These are phyloP conservation scores for Casuarina cunninghamiana DNA, from an alignment of 306 rosid species.

Conservation along the genomic window DNA sequence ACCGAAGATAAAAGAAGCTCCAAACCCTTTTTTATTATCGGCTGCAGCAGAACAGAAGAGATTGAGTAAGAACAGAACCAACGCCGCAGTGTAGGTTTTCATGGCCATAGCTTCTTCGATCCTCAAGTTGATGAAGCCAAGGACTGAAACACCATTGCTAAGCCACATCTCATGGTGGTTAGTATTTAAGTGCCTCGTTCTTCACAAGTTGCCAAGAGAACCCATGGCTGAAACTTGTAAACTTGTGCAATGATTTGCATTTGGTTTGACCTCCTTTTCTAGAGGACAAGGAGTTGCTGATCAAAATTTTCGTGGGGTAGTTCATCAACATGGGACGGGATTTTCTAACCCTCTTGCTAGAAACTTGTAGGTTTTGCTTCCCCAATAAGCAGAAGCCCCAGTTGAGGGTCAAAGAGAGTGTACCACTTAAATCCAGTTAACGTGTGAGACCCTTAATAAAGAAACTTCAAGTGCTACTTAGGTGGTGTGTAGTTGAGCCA, in stretches of 20 bases:
- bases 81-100: constrained; percentile 28
- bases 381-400: constrained; percentile 23
- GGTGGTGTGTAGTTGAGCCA: constrained; percentile 5
- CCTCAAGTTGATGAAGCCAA: not conserved
- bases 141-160: constrained; percentile 22
- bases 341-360: constrained; percentile 27
- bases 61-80: constrained; percentile 28
- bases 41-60: constrained; percentile 32
- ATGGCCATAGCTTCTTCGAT: constrained; percentile 1
- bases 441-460: not conserved
- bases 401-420: not conserved
- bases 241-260: constrained; percentile 32
- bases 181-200: constrained; percentile 33
- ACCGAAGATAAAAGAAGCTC: constrained; percentile 91
- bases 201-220: constrained; percentile 2
- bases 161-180: not conserved
- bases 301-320: constrained; percentile 49
- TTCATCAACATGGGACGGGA: constrained; percentile 49
- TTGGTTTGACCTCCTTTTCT: constrained; percentile 62
- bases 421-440: not conserved
- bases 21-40: constrained; percentile 43
- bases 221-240: constrained; percentile 38
- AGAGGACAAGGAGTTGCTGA: constrained; percentile 8
- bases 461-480: not conserved
- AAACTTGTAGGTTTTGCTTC: constrained; percentile 27